Evolutionary conservation across 208 protist genomes (phyloP), one percentile per base, ranked within the genome.

Genomic region (Trypanosoma theileri): DNA sequence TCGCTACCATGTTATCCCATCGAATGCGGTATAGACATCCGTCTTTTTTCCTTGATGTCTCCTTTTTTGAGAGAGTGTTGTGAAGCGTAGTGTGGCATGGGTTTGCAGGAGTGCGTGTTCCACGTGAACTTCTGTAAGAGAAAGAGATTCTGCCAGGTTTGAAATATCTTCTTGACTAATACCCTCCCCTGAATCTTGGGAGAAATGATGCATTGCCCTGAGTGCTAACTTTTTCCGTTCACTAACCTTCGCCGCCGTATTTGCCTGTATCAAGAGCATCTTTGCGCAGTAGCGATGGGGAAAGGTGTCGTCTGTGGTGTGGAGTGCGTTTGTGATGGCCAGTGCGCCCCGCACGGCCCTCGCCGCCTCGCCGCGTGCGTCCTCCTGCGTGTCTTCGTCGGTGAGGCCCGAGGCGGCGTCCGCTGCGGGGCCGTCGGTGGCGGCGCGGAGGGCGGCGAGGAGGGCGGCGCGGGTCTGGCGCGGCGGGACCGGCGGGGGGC

Each of bases 101-200:
- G 81, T 80, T 24, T 81, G 69, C 10, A 85, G 22, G 3, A 88
- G 69, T 4, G 82, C 76, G 16, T 71, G 71, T 52, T 88, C 77
- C 16, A 86, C 80, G 64, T 90, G 79, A 54, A 83, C 46, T 71
- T 86, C 85, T 0, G 82, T 87, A 10, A 88, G 48, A 0, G 64
- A 69, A 4, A 93, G 76, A 1, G 72, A 54, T 26, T 72, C 61
- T 3, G 82, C 58, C 3, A 78, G 46, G n/a, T 73, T 21, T 21
- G 73, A 45, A 19, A 89, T 50, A 11, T 80, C 11, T 0, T 61
- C 62, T 41, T 76, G 65, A 3, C 72, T 75, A 52, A 90, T 75
- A 10, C 17, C 19, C 3, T 24, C 55, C 3, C 75, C 80, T 6
- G 75, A 69, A 17, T 63, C 84, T 35, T 77, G 62, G 3, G 73